A percentile compares a stretch with the other conserved stretches of the same genome.
Conservation (phyloP, 495 filamentous ascomycete species). For the Penicillium flavigenum region DNA sequence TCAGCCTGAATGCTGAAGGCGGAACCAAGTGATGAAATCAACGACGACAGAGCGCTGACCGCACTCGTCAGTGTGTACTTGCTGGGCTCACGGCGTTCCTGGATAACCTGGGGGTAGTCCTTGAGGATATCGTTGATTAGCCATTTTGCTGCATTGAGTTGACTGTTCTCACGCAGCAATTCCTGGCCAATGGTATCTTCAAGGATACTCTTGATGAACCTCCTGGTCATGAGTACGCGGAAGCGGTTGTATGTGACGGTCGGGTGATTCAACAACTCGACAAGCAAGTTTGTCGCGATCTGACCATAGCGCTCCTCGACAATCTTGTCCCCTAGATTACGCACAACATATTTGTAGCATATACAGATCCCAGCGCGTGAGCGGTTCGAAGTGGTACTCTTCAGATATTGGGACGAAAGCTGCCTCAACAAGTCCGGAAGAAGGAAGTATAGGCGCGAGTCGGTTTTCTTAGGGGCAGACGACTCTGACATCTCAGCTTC, state of each 20-base stretch:
- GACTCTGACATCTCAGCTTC: slow-evolving; percentile 71
- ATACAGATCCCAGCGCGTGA: slow-evolving; percentile 79
- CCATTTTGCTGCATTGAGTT: slow-evolving; percentile 73
- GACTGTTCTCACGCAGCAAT: slow-evolving; percentile 84
- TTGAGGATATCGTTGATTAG: slow-evolving; percentile 88
- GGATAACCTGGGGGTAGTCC: slow-evolving; percentile 90
- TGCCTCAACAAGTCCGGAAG: slow-evolving; percentile 78
- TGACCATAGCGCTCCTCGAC: slow-evolving; percentile 76
- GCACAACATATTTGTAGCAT: slow-evolving; percentile 80
- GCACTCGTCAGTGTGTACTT: slow-evolving; percentile 82
- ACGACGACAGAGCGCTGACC: slow-evolving; percentile 73
- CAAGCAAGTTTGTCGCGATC: slow-evolving; percentile 77
- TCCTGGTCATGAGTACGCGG: slow-evolving; percentile 78
- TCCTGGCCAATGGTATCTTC: slow-evolving; percentile 79
- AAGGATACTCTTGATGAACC: slow-evolving; percentile 78
- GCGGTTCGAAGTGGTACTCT: slow-evolving; percentile 75
- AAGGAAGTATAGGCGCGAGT: slow-evolving; percentile 66
- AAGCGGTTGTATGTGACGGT: slow-evolving; percentile 83
- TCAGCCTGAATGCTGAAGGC: slow-evolving; percentile 76
- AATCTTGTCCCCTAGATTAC: slow-evolving; percentile 67
- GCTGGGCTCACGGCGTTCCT: slow-evolving; percentile 84
- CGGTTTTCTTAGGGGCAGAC: slow-evolving; percentile 63
- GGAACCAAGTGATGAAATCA: slow-evolving; percentile 79
- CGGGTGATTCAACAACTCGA: slow-evolving; percentile 74
- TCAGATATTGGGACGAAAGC: slow-evolving; percentile 78